A percentile compares a stretch with the other conserved stretches of the same genome.
Conservation (phyloP, 208 protist species). For the Acanthamoeba polyphaga region DNA sequence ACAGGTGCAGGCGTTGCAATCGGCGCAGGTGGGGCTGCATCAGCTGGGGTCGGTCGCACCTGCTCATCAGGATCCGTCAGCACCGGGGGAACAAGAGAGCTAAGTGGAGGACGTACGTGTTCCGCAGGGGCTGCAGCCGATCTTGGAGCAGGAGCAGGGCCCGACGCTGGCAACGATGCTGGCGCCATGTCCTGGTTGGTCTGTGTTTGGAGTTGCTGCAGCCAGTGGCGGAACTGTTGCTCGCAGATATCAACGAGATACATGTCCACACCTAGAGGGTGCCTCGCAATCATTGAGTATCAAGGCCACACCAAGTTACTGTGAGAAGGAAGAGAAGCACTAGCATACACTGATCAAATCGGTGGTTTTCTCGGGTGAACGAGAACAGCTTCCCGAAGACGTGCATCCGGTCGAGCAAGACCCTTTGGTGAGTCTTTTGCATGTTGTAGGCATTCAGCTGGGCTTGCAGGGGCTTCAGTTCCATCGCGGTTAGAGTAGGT, state of each 20-base stretch:
- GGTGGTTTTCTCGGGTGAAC: background rate
- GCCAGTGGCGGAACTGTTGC: slow-evolving; percentile 10
- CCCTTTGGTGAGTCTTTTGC: background rate
- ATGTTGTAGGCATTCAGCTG: background rate
- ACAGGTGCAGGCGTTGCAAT: too few relatives aligned
- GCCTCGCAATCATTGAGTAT: background rate
- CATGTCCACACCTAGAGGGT: background rate
- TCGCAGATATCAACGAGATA: slow-evolving; percentile 8
- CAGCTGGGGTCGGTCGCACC: too few relatives aligned
- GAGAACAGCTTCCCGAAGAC: slow-evolving; percentile 11
- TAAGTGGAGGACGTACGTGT: too few relatives aligned
- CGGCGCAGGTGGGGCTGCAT: too few relatives aligned
- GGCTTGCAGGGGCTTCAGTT: background rate
- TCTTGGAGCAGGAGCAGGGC: background rate
- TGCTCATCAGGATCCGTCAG: too few relatives aligned
- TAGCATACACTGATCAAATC: background rate
- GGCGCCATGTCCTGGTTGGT: background rate
- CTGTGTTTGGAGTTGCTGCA: background rate
- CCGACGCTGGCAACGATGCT: too few relatives aligned
- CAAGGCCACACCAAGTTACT: background rate
- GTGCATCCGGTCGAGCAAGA: background rate
- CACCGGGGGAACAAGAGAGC: too few relatives aligned
- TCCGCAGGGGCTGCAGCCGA: too few relatives aligned
- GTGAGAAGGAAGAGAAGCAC: background rate
- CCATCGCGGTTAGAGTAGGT: background rate